Conservation (phyloP, 169 alveolate species). For the Blepharisma undulans region DNA sequence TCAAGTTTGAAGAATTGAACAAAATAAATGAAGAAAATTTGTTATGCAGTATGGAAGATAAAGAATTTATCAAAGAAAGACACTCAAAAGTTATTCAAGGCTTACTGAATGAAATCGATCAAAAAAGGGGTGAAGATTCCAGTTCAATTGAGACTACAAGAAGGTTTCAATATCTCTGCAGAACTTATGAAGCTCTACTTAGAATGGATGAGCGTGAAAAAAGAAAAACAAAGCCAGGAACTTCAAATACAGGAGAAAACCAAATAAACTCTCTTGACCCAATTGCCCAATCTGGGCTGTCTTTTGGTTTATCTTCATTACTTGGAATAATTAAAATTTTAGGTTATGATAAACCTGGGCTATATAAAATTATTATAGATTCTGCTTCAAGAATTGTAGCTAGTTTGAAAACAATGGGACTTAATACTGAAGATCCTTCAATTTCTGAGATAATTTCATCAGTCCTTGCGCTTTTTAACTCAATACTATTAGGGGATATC, state of each 20-base stretch:
- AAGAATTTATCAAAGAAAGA: too few species aligned
- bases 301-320: background rate
- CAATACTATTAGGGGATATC: background rate
- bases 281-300: background rate
- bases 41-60: too few species aligned
- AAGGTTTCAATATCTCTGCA: constrained; percentile 6
- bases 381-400: background rate
- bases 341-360: background rate
- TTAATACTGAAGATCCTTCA: background rate
- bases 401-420: background rate
- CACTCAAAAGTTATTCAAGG: too few species aligned
- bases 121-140: too few species aligned
- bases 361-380: background rate
- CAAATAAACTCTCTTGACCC: background rate
- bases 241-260: background rate
- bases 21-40: too few species aligned
- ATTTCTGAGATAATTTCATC: background rate
- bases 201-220: background rate
- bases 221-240: background rate
- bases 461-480: background rate
- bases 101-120: too few species aligned
- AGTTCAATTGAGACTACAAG: background rate
- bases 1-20: background rate
- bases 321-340: background rate
- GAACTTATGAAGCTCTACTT: constrained; percentile 27